A percentile compares a stretch with the other conserved stretches of the same genome.
Evolutionary conservation across 2,329 filamentous ascomycete genomes (phyloP).

Genomic region (Trichoderma atrobrunneum): DNA sequence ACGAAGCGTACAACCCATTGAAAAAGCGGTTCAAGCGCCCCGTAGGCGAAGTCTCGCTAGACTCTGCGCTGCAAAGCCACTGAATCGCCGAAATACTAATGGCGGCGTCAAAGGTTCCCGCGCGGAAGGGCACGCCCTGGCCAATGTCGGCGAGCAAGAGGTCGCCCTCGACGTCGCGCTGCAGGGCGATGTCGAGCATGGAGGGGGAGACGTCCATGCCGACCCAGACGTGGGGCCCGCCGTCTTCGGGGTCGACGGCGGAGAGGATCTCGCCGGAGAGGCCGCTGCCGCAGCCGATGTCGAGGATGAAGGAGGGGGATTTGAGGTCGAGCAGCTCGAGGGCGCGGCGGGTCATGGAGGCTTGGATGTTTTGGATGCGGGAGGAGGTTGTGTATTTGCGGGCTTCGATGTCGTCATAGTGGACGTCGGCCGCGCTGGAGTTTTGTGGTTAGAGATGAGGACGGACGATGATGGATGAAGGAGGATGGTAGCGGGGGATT

Average conservation of each 20-base stretch:
- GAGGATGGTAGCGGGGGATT: slow-evolving; percentile 20
- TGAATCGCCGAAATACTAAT: slow-evolving; percentile 96
- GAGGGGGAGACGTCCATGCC: slow-evolving; percentile 92
- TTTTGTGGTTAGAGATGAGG: not conserved
- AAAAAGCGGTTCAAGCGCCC: slow-evolving; percentile 84
- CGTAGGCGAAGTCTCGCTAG: slow-evolving; percentile 75
- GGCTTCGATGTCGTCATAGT: slow-evolving; percentile 94
- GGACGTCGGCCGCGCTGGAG: slow-evolving; percentile 83
- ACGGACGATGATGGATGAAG: slow-evolving; percentile 21
- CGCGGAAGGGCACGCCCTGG: slow-evolving; percentile 89
- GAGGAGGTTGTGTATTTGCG: slow-evolving; percentile 97
- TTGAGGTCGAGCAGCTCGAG: slow-evolving; percentile 84
- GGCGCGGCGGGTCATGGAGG: slow-evolving; percentile 88
- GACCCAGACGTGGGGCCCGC: slow-evolving; percentile 91
- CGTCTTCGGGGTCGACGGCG: slow-evolving; percentile 62
- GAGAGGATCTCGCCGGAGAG: slow-evolving; percentile 93
- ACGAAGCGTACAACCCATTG: slow-evolving; percentile 80
- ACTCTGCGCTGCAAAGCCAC: slow-evolving; percentile 97
- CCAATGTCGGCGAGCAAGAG: slow-evolving; percentile 93
- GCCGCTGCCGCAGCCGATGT: slow-evolving; percentile 94
- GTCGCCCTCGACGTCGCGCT: slow-evolving; percentile 89
- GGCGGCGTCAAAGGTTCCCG: slow-evolving; percentile 90
- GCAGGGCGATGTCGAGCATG: slow-evolving; percentile 95
- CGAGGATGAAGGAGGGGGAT: slow-evolving; percentile 82
- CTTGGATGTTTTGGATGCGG: slow-evolving; percentile 92